Evolutionary conservation across 495 filamentous ascomycete species (phyloP).

Genomic region (Talaromyces thailandensis): DNA sequence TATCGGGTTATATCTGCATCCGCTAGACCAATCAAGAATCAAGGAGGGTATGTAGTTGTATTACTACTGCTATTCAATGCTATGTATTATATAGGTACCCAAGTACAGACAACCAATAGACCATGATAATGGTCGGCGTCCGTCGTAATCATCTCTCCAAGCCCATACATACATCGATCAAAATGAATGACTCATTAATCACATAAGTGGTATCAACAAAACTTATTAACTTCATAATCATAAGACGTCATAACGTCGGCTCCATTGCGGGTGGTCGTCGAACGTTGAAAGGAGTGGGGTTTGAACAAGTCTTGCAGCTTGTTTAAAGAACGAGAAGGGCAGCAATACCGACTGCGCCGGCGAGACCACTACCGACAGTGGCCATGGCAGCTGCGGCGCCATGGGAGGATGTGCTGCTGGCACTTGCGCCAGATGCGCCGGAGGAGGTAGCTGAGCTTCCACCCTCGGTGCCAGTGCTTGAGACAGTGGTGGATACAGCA

Average conservation of each 20-base stretch:
- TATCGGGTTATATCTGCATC: too few relatives aligned
- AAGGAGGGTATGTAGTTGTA: background rate
- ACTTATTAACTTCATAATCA: background rate
- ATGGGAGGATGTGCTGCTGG: constrained; percentile 13
- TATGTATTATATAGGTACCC: background rate
- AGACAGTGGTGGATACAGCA: background rate
- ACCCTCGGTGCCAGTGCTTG: constrained; percentile 3
- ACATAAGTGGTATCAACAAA: background rate
- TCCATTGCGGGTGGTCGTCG: background rate
- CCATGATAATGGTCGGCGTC: background rate
- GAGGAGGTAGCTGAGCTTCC: background rate
- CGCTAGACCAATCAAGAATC: background rate
- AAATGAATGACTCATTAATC: constrained; percentile 1
- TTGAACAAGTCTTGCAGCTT: background rate
- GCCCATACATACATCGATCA: background rate
- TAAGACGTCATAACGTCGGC: background rate
- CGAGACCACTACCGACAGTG: constrained; percentile 25
- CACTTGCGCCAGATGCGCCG: constrained; percentile 5
- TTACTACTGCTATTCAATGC: background rate
- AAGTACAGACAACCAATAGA: background rate
- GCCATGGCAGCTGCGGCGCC: constrained; percentile 25
- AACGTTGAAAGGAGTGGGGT: background rate
- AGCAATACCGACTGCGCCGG: constrained; percentile 29
- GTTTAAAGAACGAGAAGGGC: constrained; percentile 33
- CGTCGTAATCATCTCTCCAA: background rate